Evolutionary conservation across 805 yeast genomes (phyloP), one percentile per base, ranked within the genome.

Genomic region (Cyberlindnera maclurae): DNA sequence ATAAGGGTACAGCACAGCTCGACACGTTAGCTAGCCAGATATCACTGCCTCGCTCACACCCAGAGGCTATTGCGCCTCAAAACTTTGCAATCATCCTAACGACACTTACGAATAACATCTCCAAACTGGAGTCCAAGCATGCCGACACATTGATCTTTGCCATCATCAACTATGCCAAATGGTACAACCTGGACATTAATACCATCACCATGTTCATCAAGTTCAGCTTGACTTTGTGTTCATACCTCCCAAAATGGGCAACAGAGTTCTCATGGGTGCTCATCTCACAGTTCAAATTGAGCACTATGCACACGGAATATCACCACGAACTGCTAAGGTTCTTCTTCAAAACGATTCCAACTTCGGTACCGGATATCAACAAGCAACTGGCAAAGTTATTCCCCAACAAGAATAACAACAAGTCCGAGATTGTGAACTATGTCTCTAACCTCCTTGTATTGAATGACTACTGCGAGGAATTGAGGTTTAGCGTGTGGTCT

Each of bases 191-290:
- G 26, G 65, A 71, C 5, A 49, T 54, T 9, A 45, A 51, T 12
- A 73, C 79, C 48, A 60, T 75, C 18, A 64, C 67, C 35, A 63
- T 68, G 34, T 88, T 83, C 59, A 71, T 81, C 34, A 79, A 77
- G 32, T 93, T 93, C 58, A 63, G 86, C 33, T 71, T 77, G 33
- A 84, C 89, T 20, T 68, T 90, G 38, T 84, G 89, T 29, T 82
- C 95, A 4, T 82, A 90, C 33, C 70, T 80, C 43, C 97, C 97
- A 7, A 85, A 79, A 58, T 90, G 95, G 85, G 79, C 93, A 76
- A 73, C 75, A 45, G 94, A 85, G 42, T 85, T 90, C n/a, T 78
- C 84, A 15, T 65, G 70, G 43, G 72, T 75, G 41, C 60, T 90
- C n/a, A 71, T 88, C 10, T 51, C 68, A 15, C 87, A 79, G 51